Evolutionary conservation across 2,329 filamentous ascomycete species (phyloP).

Genomic region (Arthrobotrys pseudoclavata): DNA sequence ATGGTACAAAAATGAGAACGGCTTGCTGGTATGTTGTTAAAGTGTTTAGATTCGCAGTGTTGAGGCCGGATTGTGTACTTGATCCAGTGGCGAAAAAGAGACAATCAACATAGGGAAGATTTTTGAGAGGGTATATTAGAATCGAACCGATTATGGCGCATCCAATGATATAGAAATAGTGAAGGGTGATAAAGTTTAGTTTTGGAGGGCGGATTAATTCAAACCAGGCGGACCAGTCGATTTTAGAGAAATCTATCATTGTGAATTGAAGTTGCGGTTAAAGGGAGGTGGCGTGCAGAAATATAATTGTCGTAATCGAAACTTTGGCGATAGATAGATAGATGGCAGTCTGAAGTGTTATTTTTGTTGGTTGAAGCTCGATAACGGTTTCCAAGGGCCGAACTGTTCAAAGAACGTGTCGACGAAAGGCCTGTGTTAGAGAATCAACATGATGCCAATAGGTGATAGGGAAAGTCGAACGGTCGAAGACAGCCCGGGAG

Average conservation of each 20-base stretch:
- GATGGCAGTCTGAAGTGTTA: too few relatives aligned
- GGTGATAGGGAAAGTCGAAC: slow-evolving; percentile 1
- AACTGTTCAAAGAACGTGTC: slow-evolving; percentile 60
- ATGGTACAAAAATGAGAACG: slow-evolving; percentile 78
- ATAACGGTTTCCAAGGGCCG: slow-evolving; percentile 19
- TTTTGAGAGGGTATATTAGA: slow-evolving; percentile 77
- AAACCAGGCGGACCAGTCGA: slow-evolving; percentile 40
- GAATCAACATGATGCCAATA: slow-evolving; percentile 56
- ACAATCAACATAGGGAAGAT: slow-evolving; percentile 84
- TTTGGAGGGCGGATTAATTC: slow-evolving; percentile 64
- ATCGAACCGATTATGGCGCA: slow-evolving; percentile 81
- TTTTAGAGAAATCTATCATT: slow-evolving; percentile 43
- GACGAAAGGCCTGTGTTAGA: slow-evolving; percentile 50
- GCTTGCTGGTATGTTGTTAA: slow-evolving; percentile 81
- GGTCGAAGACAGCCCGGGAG: slow-evolving; percentile 13
- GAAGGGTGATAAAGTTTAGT: slow-evolving; percentile 84
- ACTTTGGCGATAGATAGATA: neutral
- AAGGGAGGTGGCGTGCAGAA: neutral
- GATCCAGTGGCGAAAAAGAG: slow-evolving; percentile 88
- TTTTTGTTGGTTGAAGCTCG: neutral
- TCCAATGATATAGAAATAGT: slow-evolving; percentile 81
- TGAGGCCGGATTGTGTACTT: slow-evolving; percentile 92
- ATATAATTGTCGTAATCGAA: neutral
- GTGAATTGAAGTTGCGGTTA: neutral
- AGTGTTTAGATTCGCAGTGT: slow-evolving; percentile 77